Evolutionary conservation across 1,284 basidiomycete genomes (phyloP), one percentile per base, ranked within the genome.

Genomic region (Ganoderma boninense): DNA sequence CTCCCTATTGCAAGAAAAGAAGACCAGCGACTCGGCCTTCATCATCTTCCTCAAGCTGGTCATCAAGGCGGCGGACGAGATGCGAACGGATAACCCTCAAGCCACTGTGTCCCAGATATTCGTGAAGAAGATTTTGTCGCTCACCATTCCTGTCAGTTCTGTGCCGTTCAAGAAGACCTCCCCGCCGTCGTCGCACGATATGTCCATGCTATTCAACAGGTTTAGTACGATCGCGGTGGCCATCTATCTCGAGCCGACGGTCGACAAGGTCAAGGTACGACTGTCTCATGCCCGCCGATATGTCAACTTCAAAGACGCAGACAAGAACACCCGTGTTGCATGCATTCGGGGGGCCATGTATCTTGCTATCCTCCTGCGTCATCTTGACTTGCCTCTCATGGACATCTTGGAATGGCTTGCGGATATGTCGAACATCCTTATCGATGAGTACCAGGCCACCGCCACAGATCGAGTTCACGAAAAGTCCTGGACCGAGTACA

Each of bases 201-300:
- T 95, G 2, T 94, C 95, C 0, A 92, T 92, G 84, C 85, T 98
- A 14, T 92, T 94, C 80, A 98, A 99, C 80, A 92, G 97, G 35
- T 92, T 96, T 77, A 90, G 89, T 57, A 90, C 93, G 18, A 86
- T 95, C 74, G 89, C 94, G 23, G 86, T 95, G n/a, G 91, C 90
- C 7, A 87, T 95, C 63, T 88, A 92, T 75, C 87, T 97, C 49
- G 90, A 93, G 62, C 89, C 92, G 0, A 83, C 84, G 0, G 78
- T 84, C 3, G 74, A 84, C 0, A 85, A 87, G 23, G 84, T 90
- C 68, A 82, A 85, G 5, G 84, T 86, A 63, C 87, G 90, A 16
- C 79, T 95, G 38, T 79, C 84, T 13, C 89, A 89, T 69, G 92
- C 92, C 14, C 89, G 87, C 44, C 85, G 85, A 40, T 95, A 92